Conservation (phyloP, 2,329 filamentous ascomycete genomes). For the Trichoderma breve region DNA sequence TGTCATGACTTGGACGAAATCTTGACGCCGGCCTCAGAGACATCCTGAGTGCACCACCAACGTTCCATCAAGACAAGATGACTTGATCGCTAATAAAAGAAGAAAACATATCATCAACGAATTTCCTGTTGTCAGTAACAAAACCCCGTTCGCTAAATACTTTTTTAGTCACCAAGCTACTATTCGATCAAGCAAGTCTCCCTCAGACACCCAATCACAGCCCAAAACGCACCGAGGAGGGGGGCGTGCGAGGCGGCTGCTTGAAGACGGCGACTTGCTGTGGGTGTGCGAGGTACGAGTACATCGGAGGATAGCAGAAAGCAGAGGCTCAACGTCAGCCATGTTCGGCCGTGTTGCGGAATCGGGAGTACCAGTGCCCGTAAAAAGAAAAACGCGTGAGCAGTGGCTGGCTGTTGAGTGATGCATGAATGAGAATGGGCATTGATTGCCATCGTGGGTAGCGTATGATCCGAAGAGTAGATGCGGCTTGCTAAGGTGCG, state of each 20-base stretch:
- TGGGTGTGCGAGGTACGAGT: background rate
- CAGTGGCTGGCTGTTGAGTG: background rate
- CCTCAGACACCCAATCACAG: background rate
- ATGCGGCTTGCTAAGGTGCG: constrained; percentile 2
- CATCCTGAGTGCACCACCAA: background rate
- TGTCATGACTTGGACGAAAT: background rate
- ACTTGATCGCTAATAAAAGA: background rate
- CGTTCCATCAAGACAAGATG: background rate
- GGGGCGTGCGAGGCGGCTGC: background rate
- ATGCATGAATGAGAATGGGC: background rate
- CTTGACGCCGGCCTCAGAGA: background rate
- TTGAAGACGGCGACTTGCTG: background rate
- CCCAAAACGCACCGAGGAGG: background rate
- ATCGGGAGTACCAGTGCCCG: background rate
- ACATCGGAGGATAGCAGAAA: background rate
- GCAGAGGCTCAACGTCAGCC: background rate
- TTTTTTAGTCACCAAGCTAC: background rate
- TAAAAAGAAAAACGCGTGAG: background rate
- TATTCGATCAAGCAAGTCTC: background rate
- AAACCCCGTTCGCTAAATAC: background rate
- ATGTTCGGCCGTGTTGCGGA: background rate
- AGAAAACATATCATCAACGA: background rate
- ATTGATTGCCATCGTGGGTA: background rate
- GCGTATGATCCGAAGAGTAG: constrained; percentile 1
- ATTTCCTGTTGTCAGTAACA: background rate